phyloP scores from a whole-genome alignment of 805 yeast species.

The Saccharomycopsis malanga region DNA sequence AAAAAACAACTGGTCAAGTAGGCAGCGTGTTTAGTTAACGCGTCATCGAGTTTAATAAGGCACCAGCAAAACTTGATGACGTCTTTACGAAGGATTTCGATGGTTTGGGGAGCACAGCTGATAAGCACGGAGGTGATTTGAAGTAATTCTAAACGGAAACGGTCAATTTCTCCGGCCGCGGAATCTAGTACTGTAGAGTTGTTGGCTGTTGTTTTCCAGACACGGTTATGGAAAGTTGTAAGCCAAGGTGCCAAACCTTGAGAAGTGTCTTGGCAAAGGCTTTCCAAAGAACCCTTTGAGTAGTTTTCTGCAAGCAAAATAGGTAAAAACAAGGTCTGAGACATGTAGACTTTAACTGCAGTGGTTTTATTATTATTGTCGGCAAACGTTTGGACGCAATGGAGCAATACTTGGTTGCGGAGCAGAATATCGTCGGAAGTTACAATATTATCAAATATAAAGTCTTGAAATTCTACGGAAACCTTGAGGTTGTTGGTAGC shows the following conservation, averaged over 20 bases:
- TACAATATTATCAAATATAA: constrained; percentile 51
- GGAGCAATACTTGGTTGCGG: constrained; percentile 46
- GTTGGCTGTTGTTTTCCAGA: constrained; percentile 73
- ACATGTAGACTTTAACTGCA: constrained; percentile 53
- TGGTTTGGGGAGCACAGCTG: constrained; percentile 53
- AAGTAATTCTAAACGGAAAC: constrained; percentile 66
- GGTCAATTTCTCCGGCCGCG: constrained; percentile 65
- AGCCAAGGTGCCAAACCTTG: no score
- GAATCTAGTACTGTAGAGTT: constrained; percentile 41
- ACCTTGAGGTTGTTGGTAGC: constrained; percentile 38
- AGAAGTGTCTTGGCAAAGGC: no score
- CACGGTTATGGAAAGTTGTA: constrained; percentile 46
- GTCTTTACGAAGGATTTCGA: constrained; percentile 66
- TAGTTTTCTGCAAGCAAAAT: constrained; percentile 58
- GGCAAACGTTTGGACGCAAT: constrained; percentile 44
- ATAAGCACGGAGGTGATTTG: constrained; percentile 77
- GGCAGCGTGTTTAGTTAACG: constrained; percentile 85
- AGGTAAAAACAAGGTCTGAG: constrained; percentile 58
- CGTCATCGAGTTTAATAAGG: constrained; percentile 81
- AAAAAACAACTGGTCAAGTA: constrained; percentile 83
- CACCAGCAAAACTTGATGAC: constrained; percentile 94
- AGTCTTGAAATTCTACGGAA: constrained; percentile 43
- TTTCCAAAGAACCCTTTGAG: no score
- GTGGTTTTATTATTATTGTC: constrained; percentile 35
- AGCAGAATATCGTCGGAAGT: constrained; percentile 37